Evolutionary conservation across 257 asterid species (phyloP).

Genomic region (Gentiana macrophylla): DNA sequence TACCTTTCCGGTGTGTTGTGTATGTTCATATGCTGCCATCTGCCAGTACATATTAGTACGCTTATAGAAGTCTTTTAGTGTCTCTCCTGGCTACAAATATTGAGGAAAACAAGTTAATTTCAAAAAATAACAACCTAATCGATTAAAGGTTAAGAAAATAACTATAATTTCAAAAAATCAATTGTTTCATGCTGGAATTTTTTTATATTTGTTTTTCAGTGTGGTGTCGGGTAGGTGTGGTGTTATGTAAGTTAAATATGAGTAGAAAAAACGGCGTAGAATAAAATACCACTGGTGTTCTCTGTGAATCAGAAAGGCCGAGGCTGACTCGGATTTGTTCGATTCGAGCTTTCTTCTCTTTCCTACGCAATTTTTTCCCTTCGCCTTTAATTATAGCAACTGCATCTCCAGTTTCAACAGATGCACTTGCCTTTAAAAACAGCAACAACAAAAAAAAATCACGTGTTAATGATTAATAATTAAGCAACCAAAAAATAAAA

Average conservation of each 20-base stretch:
- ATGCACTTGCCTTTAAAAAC: constrained; percentile 35
- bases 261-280: background rate
- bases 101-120: too few relatives aligned
- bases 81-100: constrained; percentile 67
- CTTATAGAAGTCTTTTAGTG: constrained; percentile 81
- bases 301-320: constrained; percentile 96
- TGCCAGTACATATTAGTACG: constrained; percentile 99
- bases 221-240: too few relatives aligned
- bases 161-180: too few relatives aligned
- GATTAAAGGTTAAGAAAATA: too few relatives aligned
- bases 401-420: constrained; percentile 67
- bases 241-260: too few relatives aligned
- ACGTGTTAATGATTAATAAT: background rate
- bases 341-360: constrained; percentile 78
- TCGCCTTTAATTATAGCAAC: constrained; percentile 88
- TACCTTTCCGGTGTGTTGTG: constrained; percentile 99
- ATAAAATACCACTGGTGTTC: constrained; percentile 73
- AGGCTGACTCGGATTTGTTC: constrained; percentile 96
- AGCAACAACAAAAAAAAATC: constrained; percentile 4
- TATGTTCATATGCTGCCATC: constrained; percentile 98
- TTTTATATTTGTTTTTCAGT: too few relatives aligned
- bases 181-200: too few relatives aligned
- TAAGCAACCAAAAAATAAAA: constrained; percentile 1
- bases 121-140: too few relatives aligned
- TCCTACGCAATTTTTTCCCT: constrained; percentile 70